Percentiles rank a stretch among this genome's conserved stretches.
phyloP scores from a whole-genome alignment of 192 early-diverging fungal genomes.

The Pecoramyces ruminantium region DNA sequence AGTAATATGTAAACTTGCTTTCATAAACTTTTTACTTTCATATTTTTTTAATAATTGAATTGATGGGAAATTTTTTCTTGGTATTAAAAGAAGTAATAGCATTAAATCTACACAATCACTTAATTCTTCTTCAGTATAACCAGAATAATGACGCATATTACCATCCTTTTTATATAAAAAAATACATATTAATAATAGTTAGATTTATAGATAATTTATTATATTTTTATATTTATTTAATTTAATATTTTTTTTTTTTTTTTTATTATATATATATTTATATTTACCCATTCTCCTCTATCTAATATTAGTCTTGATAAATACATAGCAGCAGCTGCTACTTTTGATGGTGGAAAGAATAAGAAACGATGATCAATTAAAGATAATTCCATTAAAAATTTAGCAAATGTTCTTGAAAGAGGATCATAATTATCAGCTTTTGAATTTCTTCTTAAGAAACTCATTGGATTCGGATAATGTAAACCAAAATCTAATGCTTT shows the following conservation, averaged over 20 bases:
- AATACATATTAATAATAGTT: too few relatives aligned
- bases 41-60: constrained; percentile 78
- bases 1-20: constrained; percentile 32
- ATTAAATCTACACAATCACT: constrained; percentile 44
- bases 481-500: constrained; percentile 72
- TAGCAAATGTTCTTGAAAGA: constrained; percentile 79
- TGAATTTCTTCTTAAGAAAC: constrained; percentile 72
- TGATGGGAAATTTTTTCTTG: constrained; percentile 10
- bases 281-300: constrained; percentile 50
- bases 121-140: constrained; percentile 56
- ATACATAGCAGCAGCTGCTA: constrained; percentile 65
- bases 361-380: constrained; percentile 73
- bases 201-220: too few relatives aligned
- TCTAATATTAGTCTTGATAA: constrained; percentile 68
- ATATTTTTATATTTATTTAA: too few relatives aligned
- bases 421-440: constrained; percentile 82
- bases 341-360: constrained; percentile 39
- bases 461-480: constrained; percentile 78
- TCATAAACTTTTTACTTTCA: constrained; percentile 56
- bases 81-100: constrained; percentile 43
- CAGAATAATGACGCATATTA: constrained; percentile 60
- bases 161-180: constrained; percentile 19
- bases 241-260: too few relatives aligned
- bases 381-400: constrained; percentile 91
- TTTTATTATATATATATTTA: too few relatives aligned